Conservation (phyloP, 1,139 yeast genomes). For the Blastobotrys apis region DNA sequence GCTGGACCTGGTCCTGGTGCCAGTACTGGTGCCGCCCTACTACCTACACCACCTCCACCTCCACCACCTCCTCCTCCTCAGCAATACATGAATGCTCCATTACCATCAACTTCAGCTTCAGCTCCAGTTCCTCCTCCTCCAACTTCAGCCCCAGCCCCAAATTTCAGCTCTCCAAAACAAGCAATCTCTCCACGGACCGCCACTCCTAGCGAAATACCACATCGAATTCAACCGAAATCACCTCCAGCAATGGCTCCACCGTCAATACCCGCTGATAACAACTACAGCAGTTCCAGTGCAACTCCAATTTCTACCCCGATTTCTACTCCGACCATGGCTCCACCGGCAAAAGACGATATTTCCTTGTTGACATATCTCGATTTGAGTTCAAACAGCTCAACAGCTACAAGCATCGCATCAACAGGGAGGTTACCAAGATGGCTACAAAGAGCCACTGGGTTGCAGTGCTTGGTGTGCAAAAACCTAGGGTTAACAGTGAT, state of each 20-base stretch:
- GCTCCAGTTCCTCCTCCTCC: neutral
- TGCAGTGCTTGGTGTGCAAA: conserved; percentile 29
- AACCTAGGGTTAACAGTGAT: conserved; percentile 27
- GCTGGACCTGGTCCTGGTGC: conserved; percentile 3
- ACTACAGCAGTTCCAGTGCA: neutral
- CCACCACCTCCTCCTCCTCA: conserved; percentile 1
- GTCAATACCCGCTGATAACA: conserved; percentile 3
- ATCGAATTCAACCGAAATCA: conserved; percentile 1
- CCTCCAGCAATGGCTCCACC: conserved; percentile 9
- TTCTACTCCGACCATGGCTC: conserved; percentile 2
- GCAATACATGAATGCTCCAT: neutral
- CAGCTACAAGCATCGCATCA: conserved; percentile 21
- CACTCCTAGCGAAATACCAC: neutral
- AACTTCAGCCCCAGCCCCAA: neutral
- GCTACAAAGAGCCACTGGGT: conserved; percentile 27
- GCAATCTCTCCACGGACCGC: neutral
- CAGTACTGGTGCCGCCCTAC: neutral
- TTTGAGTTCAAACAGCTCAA: conserved; percentile 22
- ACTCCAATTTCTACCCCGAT: neutral
- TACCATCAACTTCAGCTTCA: neutral
- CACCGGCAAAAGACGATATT: conserved; percentile 12
- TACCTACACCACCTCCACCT: conserved; percentile 3
- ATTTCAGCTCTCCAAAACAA: neutral
- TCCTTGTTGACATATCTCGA: conserved; percentile 26
- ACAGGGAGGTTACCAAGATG: conserved; percentile 32